These are phyloP conservation scores for Xylariaceae sp. DNA, from an alignment of 2,329 filamentous ascomycete species.

Conservation along the genomic window DNA sequence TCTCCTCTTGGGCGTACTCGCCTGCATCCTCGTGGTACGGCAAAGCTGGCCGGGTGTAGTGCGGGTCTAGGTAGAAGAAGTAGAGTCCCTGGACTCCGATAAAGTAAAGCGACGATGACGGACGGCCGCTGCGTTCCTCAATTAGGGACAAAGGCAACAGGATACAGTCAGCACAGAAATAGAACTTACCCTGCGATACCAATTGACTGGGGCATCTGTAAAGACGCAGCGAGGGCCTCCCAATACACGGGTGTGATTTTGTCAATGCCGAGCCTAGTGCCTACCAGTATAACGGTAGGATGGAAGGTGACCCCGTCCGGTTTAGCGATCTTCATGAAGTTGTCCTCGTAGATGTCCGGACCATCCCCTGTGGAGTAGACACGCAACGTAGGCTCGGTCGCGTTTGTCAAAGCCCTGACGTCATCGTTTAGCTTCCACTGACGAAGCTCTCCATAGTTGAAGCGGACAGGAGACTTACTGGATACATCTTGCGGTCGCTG, in stretches of 20 bases:
- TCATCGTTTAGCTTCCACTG: background rate
- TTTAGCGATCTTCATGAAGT: slow-evolving; percentile 76
- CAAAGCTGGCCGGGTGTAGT: slow-evolving; percentile 77
- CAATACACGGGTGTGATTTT: slow-evolving; percentile 94
- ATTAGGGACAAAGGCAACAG: slow-evolving; percentile 11
- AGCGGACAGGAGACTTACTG: slow-evolving; percentile 60
- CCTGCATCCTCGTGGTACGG: slow-evolving; percentile 61
- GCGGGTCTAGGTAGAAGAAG: slow-evolving; percentile 95
- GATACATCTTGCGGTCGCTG: slow-evolving; percentile 90
- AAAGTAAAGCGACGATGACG: slow-evolving; percentile 78
- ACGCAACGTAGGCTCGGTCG: slow-evolving; percentile 65
- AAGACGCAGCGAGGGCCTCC: slow-evolving; percentile 81
- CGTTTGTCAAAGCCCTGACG: slow-evolving; percentile 71
- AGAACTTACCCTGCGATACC: slow-evolving; percentile 84
- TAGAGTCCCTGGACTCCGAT: slow-evolving; percentile 66
- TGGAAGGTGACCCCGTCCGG: slow-evolving; percentile 68
- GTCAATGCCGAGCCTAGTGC: slow-evolving; percentile 88
- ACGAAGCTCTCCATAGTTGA: background rate
- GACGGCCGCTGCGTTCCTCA: slow-evolving; percentile 69
- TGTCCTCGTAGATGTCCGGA: slow-evolving; percentile 90
- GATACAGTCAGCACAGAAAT: background rate
- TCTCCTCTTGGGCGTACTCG: slow-evolving; percentile 70
- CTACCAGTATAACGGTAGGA: slow-evolving; percentile 86
- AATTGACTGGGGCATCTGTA: slow-evolving; percentile 90
- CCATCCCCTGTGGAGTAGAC: slow-evolving; percentile 91